phyloP scores from a whole-genome alignment of 1,284 basidiomycete species.

The Moniliella sp. region DNA sequence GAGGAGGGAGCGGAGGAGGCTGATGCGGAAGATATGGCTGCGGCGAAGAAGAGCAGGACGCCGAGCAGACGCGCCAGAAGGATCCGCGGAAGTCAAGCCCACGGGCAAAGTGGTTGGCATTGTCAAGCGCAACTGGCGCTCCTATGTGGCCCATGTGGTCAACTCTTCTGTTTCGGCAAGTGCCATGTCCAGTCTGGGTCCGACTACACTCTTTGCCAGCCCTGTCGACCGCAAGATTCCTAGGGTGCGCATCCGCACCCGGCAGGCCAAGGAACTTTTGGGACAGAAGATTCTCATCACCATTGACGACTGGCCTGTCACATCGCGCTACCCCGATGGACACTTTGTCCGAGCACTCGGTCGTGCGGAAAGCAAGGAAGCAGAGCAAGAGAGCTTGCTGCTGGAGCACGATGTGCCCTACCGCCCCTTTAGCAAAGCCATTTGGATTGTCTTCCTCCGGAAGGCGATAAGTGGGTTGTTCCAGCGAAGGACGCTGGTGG shows the following conservation, averaged over 20 bases:
- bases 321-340: conserved; percentile 80
- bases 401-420: conserved; percentile 93
- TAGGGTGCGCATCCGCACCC: conserved; percentile 75
- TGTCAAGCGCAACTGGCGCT: conserved; percentile 78
- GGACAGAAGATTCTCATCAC: conserved; percentile 88
- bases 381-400: conserved; percentile 79
- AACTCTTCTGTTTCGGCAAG: conserved; percentile 53
- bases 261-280: conserved; percentile 68
- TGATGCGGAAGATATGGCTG: conserved; percentile 5
- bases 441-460: conserved; percentile 70
- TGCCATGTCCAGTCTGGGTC: conserved; percentile 51
- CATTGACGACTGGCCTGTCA: conserved; percentile 71
- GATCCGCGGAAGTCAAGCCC: conserved; percentile 49
- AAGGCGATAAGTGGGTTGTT: conserved; percentile 82
- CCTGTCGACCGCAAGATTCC: conserved; percentile 78
- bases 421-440: conserved; percentile 79
- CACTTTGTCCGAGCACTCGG: conserved; percentile 88
- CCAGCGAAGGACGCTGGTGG: conserved; percentile 47
- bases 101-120: conserved; percentile 79
- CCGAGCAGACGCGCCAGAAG: conserved; percentile 35
- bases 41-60: conserved; percentile 28
- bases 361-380: conserved; percentile 74
- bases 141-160: conserved; percentile 85
- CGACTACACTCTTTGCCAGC: conserved; percentile 80
- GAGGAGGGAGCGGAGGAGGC: conserved; percentile 38